Evolutionary conservation across 768 basidiomycete genomes (phyloP).

Genomic region (Gymnopilus junonius): DNA sequence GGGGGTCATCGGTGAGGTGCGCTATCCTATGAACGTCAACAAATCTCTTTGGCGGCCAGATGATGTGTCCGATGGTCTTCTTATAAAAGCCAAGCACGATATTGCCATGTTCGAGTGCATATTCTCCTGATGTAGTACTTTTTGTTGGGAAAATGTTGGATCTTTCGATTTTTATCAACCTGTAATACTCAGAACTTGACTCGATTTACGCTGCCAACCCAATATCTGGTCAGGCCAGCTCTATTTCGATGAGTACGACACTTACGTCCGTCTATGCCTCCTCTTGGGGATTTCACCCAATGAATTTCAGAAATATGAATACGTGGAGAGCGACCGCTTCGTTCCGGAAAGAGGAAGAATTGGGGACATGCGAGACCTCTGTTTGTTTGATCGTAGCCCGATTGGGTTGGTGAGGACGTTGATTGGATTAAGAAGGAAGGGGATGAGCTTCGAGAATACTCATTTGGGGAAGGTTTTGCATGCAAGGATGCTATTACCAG

Average conservation of each 20-base stretch:
- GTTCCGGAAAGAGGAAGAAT: slow-evolving; percentile 25
- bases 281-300: slow-evolving; percentile 37
- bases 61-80: too few relatives aligned
- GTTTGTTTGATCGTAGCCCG: slow-evolving; percentile 39
- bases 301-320: slow-evolving; percentile 14
- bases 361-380: slow-evolving; percentile 18
- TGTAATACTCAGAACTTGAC: background rate
- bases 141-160: too few relatives aligned
- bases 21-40: too few relatives aligned
- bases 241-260: slow-evolving; percentile 35
- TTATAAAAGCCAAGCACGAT: too few relatives aligned
- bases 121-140: too few relatives aligned
- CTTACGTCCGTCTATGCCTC: slow-evolving; percentile 39
- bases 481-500: slow-evolving; percentile 12
- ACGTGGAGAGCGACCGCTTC: slow-evolving; percentile 34
- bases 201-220: slow-evolving; percentile 33
- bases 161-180: too few relatives aligned
- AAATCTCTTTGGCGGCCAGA: too few relatives aligned
- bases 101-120: too few relatives aligned
- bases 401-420: slow-evolving; percentile 36
- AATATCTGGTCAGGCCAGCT: slow-evolving; percentile 52
- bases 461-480: slow-evolving; percentile 45
- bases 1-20: too few relatives aligned
- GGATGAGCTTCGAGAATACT: slow-evolving; percentile 37
- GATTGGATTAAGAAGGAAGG: slow-evolving; percentile 41